Evolutionary conservation across 352 stramenopile species (phyloP).

Genomic region (Pythium guiyangense): DNA sequence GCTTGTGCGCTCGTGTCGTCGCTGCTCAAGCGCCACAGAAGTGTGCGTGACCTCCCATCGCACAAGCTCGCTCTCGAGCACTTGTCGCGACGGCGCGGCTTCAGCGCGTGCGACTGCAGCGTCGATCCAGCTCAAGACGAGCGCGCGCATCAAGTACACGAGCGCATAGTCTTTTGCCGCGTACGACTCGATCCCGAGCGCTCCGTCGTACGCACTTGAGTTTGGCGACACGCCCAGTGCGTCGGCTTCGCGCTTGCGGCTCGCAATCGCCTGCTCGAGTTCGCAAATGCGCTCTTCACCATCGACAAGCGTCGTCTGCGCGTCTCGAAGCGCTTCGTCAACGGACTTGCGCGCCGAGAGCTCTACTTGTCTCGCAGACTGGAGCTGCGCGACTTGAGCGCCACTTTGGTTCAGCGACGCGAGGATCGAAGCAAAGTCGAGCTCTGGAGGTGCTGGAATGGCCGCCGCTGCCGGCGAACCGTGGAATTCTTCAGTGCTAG

Average conservation of each 20-base stretch:
- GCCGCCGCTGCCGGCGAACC: too few relatives aligned
- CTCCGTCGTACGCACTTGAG: conserved; percentile 20
- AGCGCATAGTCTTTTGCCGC: conserved; percentile 18
- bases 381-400: conserved; percentile 19
- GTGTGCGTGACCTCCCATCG: conserved; percentile 19
- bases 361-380: conserved; percentile 21
- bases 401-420: conserved; percentile 32
- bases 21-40: conserved; percentile 17
- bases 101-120: conserved; percentile 15
- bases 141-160: conserved; percentile 33
- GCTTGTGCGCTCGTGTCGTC: conserved; percentile 4
- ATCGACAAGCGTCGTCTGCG: conserved; percentile 16
- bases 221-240: conserved; percentile 7
- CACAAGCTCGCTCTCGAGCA: conserved; percentile 26
- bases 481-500: not conserved
- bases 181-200: conserved; percentile 40
- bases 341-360: conserved; percentile 19
- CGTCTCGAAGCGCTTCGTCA: conserved; percentile 24
- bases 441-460: conserved; percentile 2
- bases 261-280: conserved; percentile 3
- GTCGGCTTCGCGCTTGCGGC: conserved; percentile 24
- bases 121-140: conserved; percentile 44
- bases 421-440: conserved; percentile 40
- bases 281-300: conserved; percentile 23
- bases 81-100: conserved; percentile 18